Percentiles rank a stretch among this genome's conserved stretches.
Conservation (phyloP, 2,329 filamentous ascomycete species). For the Fusarium pseudonygamai region DNA sequence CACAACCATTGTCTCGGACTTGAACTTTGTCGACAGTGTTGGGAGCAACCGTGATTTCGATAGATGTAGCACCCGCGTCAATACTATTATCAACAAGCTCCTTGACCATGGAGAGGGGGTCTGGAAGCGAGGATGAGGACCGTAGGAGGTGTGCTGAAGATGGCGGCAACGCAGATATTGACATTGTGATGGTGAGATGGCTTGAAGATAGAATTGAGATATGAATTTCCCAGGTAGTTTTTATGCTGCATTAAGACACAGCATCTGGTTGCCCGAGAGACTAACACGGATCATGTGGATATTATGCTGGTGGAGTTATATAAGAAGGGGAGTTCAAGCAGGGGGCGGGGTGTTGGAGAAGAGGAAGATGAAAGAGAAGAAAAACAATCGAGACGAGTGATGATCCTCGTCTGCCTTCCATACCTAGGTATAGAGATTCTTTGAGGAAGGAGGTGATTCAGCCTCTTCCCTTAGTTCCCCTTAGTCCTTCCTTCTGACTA, state of each 20-base stretch:
- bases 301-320: slow-evolving; percentile 34
- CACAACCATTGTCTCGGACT: slow-evolving; percentile 78
- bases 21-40: slow-evolving; percentile 76
- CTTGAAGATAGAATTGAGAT: slow-evolving; percentile 20
- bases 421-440: not conserved
- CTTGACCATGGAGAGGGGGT: slow-evolving; percentile 72
- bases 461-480: not conserved
- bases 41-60: slow-evolving; percentile 71
- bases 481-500: slow-evolving; percentile 18
- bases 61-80: slow-evolving; percentile 72
- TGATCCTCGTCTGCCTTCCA: not conserved
- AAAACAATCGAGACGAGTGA: not conserved
- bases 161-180: slow-evolving; percentile 60
- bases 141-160: slow-evolving; percentile 65
- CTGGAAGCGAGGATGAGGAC: slow-evolving; percentile 67
- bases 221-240: slow-evolving; percentile 15
- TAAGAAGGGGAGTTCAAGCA: slow-evolving; percentile 14
- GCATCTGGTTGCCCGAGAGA: slow-evolving; percentile 38
- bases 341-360: not conserved
- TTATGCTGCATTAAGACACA: slow-evolving; percentile 32
- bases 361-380: not conserved
- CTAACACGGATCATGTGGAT: slow-evolving; percentile 40
- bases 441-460: slow-evolving; percentile 9
- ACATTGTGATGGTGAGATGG: slow-evolving; percentile 48
- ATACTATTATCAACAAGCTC: slow-evolving; percentile 82